Base-by-base conservation (phyloP, 768 basidiomycete genomes). In the Rhodotorula diobovata region DNA sequence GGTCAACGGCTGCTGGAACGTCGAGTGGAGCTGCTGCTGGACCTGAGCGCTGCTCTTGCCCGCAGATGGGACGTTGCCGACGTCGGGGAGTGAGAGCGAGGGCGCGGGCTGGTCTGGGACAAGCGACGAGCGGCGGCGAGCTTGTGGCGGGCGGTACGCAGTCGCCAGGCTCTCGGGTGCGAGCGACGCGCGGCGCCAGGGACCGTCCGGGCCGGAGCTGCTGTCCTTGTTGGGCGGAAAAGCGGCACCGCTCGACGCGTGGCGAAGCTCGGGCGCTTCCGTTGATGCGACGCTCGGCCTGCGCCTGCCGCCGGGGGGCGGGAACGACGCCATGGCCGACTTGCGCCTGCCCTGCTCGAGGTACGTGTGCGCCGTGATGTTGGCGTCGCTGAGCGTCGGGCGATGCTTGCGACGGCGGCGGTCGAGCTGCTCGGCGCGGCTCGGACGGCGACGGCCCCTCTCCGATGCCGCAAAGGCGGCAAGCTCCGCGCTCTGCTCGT, bases 261-360 rank as follows among this genome's bases (percentile, higher is more conserved):
- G 51, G 9, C 51, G 51, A 14, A n/a, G 51, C 9, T 25, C 51
- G 12, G n/a, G 14, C n/a, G n/a, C 20, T 16, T 20, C 4, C 32
- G 34, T 9, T 20, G 32, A 28, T 9, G 54, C 54, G 54, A 55
- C 4, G 21, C 32, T 34, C 54, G 54, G 32, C 54, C 32, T 35
- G 34, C 54, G 54, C 54, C 16, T 21, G 54, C 32, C 54, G 21
- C 54, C 54, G 0, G 54, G 54, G 6, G 32, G 54, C 32, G 54
- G 54, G 23, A 55, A 32, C 20, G 21, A 34, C 32, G 54, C 54
- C 32, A 25, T 35, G 35, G 70, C 70, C 18, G 70, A 71, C 25
- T 61, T 64, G 54, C 70, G 70, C 20, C 63, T 37, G 35, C 63
- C 54, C 21, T 55, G 41, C 53, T 55, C 53, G 43, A 56, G 32